Base-by-base conservation (phyloP, 2,329 filamentous ascomycete species). In the Penicillium frequentans region DNA sequence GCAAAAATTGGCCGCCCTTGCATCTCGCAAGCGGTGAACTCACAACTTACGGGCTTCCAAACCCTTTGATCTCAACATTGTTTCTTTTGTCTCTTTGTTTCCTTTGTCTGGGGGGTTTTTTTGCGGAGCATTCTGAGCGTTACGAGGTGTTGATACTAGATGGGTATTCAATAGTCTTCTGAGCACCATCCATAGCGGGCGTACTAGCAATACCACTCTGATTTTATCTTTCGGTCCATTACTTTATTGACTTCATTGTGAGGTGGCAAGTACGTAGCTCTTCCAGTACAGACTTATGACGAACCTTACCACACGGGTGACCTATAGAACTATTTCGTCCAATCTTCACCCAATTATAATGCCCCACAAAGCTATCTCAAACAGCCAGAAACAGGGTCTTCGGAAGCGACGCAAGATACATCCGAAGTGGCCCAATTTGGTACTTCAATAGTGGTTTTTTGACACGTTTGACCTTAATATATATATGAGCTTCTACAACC, bases 1-100 rank as follows among this genome's bases (percentile, higher is more conserved):
- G 64, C 74, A 72, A 64, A 79, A 72, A 58, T 63, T 80, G 55
- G 63, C 67, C 49, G 67, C 67, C 49, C 66, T 80, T 57, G 76
- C 75, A 21, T 67, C 72, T 31, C 70, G 68, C 53, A 69, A 67
- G 59, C 70, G 68, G 27, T 74, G 58, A 68, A 46, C 24, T 35
- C 31, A n/a, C 54, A 53, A 42, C 24, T 46, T 39, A 54, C 44
- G 60, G 46, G 49, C 62, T 61, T 61, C 21, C 60, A 44, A 42
- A 47, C 35, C 33, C 54, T 59, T 55, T 37, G 26, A 33, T 43
- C 42, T 33, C 49, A 42, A n/a, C 23, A 35, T 39, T 39, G 35
- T 39, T 21, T 21, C 50, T 54, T 52, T 47, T 37, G 54, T 44
- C 48, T 51, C 11, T 55, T 49, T 52, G 26, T 63, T 33, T 62